These are phyloP conservation scores for Zasmidium citrigriseum DNA, from an alignment of 2,329 filamentous ascomycete genomes.

Conservation along the genomic window DNA sequence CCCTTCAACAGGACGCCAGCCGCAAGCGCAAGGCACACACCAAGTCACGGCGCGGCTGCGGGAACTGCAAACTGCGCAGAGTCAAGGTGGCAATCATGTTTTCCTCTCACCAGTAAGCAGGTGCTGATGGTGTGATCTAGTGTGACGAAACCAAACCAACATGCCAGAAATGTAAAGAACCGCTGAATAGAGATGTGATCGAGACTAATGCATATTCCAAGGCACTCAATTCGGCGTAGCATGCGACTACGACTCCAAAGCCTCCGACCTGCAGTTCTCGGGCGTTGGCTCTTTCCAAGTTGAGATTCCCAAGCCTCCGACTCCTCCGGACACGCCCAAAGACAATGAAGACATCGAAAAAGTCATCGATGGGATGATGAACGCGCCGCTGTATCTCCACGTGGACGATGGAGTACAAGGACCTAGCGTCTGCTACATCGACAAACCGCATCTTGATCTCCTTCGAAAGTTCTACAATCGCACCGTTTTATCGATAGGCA, in stretches of 20 bases:
- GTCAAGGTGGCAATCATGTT: constrained; percentile 48
- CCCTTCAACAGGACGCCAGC: not conserved
- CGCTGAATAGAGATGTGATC: not conserved
- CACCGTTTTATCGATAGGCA: constrained; percentile 29
- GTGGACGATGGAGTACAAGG: constrained; percentile 10
- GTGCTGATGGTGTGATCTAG: constrained; percentile 33
- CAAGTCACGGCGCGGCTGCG: constrained; percentile 57
- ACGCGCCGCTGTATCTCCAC: constrained; percentile 19
- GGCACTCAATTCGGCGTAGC: constrained; percentile 45
- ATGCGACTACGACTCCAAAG: constrained; percentile 48
- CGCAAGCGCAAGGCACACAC: constrained; percentile 42
- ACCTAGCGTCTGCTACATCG: constrained; percentile 17
- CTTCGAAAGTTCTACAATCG: constrained; percentile 27
- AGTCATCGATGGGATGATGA: constrained; percentile 14
- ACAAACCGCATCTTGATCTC: constrained; percentile 22
- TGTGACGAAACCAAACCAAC: constrained; percentile 56
- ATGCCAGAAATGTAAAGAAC: constrained; percentile 48
- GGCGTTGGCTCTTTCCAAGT: constrained; percentile 26
- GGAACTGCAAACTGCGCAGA: constrained; percentile 58
- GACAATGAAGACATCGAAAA: constrained; percentile 6
- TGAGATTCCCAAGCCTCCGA: constrained; percentile 2
- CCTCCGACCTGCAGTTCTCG: constrained; percentile 21
- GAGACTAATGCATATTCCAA: constrained; percentile 8
- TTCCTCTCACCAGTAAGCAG: not conserved
- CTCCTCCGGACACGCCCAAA: constrained; percentile 7